Base-by-base conservation (phyloP, 1,139 yeast genomes). In the Suhomyces bribrorum region DNA sequence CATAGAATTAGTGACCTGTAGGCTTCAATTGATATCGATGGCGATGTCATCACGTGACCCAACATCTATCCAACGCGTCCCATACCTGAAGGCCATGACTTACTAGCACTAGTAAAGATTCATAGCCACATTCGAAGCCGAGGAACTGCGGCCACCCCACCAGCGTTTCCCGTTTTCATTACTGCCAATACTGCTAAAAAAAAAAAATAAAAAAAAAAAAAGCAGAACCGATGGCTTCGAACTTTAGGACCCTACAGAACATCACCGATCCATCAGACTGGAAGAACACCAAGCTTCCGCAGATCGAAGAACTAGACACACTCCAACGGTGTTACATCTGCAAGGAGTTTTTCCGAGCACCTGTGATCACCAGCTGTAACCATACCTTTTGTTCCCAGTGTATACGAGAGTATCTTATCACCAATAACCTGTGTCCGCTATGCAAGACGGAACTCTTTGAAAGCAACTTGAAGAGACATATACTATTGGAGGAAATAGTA, bases 301-400 rank as follows among this genome's bases (percentile, higher is more conserved):
- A 60, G 17, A 57, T 89, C 8, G 53, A 73, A 2, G 81, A 76
- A 35, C 62, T 90, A 5, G 97, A 90, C 47, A 70, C 86, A 2
- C 67, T 84, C 13, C 69, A 89, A 41, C 61, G 96, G 53, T 92
- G 98, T 54, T 89, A 84, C 51, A 85, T 92, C n/a, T 92, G 98
- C 59, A 88, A 90, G 55, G 97, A 89, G 44, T 79, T 84, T 47
- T 69, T 86, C 44, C 73, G 66, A 31, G 90, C 94, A 0, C 97
- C 98, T 1, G 89, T 88, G 38, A 66, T 86, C 31, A 86, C 97
- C 1, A 75, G 83, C 5, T 90, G 97, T 64, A 84, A 86, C 33
- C 97, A 92, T 57, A 83, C 94, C 0, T 92, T 89, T 57, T 92
- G 98, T 59, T 88, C 96, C 1, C 73, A 83, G 15, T 92, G 98